Conservation (phyloP, 805 yeast genomes). For the Teunomyces stri region DNA sequence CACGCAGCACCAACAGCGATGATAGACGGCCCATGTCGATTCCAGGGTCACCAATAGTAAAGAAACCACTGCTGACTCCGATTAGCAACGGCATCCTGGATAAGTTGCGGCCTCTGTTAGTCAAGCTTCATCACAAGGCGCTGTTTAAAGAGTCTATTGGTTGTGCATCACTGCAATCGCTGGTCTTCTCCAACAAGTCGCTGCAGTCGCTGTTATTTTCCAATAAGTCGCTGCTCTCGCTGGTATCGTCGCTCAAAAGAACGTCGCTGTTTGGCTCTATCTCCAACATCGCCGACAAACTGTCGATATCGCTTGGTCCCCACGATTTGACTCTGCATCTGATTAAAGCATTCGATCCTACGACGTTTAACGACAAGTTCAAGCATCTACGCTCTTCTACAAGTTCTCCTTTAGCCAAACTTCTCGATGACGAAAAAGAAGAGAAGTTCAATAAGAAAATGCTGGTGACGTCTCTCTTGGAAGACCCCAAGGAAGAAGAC, state of each 20-base stretch:
- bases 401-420: conserved; percentile 16
- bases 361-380: conserved; percentile 4
- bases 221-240: conserved; percentile 34
- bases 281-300: conserved; percentile 17
- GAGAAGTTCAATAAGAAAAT: conserved; percentile 15
- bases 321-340: conserved; percentile 12
- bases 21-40: conserved; percentile 7
- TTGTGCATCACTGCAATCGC: conserved; percentile 15
- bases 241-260: conserved; percentile 25
- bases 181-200: conserved; percentile 37
- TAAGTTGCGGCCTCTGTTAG: conserved; percentile 33
- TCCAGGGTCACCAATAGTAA: conserved; percentile 12
- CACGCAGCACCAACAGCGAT: not conserved
- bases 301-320: conserved; percentile 18
- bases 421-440: conserved; percentile 7
- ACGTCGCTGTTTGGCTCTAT: conserved; percentile 30
- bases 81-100: conserved; percentile 22
- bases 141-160: conserved; percentile 23
- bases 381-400: conserved; percentile 13
- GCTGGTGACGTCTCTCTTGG: conserved; percentile 23
- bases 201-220: conserved; percentile 35
- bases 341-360: not conserved
- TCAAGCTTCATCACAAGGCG: conserved; percentile 25
- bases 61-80: conserved; percentile 17
- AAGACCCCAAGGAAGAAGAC: conserved; percentile 6